Evolutionary conservation across 192 early-diverging fungal genomes (phyloP), one percentile per base, ranked within the genome.

Genomic region (Spizellomyces punctatus): DNA sequence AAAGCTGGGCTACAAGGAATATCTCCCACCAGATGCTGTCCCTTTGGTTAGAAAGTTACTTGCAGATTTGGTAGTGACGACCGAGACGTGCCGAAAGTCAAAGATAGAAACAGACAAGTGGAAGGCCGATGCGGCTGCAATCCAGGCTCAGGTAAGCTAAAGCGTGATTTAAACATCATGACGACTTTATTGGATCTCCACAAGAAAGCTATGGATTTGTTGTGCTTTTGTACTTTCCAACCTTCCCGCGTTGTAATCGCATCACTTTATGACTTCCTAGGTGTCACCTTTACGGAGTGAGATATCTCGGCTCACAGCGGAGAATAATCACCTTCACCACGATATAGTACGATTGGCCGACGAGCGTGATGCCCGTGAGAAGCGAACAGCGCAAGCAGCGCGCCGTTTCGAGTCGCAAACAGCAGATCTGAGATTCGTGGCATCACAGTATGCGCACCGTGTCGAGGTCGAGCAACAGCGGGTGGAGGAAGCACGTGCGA

Each of bases 271-370:
- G 59, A n/a, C 49, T 12, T 21, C 9, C 7, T 52, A 84, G 76
- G 57, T 77, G 10, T 49, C 61, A 7, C 82, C 83, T 0, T 74
- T 86, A 12, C 76, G 81, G n/a, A 42, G 54, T 6, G 79, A 80
- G 58, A 68, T 83, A 10, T 72, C 73, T 14, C 65, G 74, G 8
- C 64, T 87, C 48, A 83, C 81, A 1, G 74, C 64, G 4, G 83
- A 87, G 55, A 83, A 85, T 75, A 83, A 80, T 57, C 66, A 70
- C 6, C 73, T 87, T 45, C 85, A 87, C 69, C 43, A 59, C 16
- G 84, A 85, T 21, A 54, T 81, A 16, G 66, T 82, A 36, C 41
- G 64, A 3, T 19, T 77, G 8, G 62, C 67, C 12, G 84, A 86
- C 63, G 78, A 74, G 41, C 67, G 79, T 12, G 84, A 86, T 50